phyloP scores from a whole-genome alignment of 768 basidiomycete species.

The Suillus placidus region DNA sequence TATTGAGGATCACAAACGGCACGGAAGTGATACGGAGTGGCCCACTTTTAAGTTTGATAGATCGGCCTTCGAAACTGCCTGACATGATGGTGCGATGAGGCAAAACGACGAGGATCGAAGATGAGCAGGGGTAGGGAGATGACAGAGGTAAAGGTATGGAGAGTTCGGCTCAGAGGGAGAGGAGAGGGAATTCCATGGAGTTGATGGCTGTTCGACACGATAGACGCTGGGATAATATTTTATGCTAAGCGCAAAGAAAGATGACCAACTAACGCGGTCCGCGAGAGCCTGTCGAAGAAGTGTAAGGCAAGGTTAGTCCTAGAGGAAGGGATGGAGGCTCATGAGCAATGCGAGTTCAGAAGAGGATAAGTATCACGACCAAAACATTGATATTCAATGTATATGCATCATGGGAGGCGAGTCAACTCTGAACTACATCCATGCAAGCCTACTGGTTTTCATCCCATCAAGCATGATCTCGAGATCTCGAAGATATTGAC shows the following conservation, averaged over 20 bases:
- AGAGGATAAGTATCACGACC: background rate
- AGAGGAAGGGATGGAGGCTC: background rate
- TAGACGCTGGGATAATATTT: too few species aligned
- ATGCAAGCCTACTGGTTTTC: conserved; percentile 58
- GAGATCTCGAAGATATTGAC: conserved; percentile 82
- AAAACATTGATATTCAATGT: too few species aligned
- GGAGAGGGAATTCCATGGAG: background rate
- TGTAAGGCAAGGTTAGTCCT: too few species aligned
- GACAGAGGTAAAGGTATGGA: background rate
- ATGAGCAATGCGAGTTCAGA: background rate
- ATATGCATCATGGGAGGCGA: too few species aligned
- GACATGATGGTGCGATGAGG: background rate
- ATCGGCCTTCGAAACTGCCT: background rate
- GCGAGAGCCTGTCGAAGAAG: too few species aligned
- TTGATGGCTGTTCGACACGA: too few species aligned
- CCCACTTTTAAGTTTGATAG: background rate
- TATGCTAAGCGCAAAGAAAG: too few species aligned
- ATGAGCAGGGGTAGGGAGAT: background rate
- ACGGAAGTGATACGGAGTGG: background rate
- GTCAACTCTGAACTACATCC: too few species aligned
- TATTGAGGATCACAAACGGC: background rate
- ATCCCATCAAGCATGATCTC: conserved; percentile 55
- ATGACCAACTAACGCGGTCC: too few species aligned
- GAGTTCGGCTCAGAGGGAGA: background rate
- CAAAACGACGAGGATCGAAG: background rate